phyloP scores from a whole-genome alignment of 2,329 filamentous ascomycete genomes.

The Claviceps lovelessii region DNA sequence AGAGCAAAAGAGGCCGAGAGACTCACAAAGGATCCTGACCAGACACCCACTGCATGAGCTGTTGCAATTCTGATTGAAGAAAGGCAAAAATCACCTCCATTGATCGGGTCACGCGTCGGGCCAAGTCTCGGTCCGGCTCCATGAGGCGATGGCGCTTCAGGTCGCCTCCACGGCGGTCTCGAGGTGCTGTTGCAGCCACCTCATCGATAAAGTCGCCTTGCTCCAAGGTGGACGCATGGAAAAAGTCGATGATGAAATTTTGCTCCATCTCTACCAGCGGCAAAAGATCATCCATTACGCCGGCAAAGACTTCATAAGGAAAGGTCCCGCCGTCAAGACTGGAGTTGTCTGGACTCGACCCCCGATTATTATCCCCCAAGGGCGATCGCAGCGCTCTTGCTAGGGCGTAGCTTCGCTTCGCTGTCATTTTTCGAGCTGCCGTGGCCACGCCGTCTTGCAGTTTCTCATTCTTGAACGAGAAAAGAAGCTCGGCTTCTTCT shows the following conservation, averaged over 20 bases:
- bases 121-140: constrained; percentile 77
- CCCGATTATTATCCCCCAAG: constrained; percentile 41
- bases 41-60: constrained; percentile 71
- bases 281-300: constrained; percentile 66
- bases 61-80: constrained; percentile 63
- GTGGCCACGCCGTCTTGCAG: constrained; percentile 65
- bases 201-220: constrained; percentile 72
- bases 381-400: constrained; percentile 59
- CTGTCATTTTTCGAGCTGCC: constrained; percentile 77
- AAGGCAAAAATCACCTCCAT: constrained; percentile 85
- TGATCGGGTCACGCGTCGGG: constrained; percentile 66
- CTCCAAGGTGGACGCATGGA: constrained; percentile 80
- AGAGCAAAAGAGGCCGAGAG: background rate
- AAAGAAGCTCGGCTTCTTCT: constrained; percentile 74
- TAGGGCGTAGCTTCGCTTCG: constrained; percentile 82
- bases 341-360: constrained; percentile 38
- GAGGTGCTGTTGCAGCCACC: constrained; percentile 50
- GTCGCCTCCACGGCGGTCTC: constrained; percentile 56
- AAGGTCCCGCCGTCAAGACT: constrained; percentile 50
- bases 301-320: constrained; percentile 69
- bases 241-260: constrained; percentile 94
- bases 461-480: constrained; percentile 71
- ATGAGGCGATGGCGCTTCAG: constrained; percentile 61
- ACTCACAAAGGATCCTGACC: constrained; percentile 68
- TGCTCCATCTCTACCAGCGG: constrained; percentile 84